Evolutionary conservation across 2,329 filamentous ascomycete genomes (phyloP), one percentile per base, ranked within the genome.

Genomic region (Epichloe elymi): DNA sequence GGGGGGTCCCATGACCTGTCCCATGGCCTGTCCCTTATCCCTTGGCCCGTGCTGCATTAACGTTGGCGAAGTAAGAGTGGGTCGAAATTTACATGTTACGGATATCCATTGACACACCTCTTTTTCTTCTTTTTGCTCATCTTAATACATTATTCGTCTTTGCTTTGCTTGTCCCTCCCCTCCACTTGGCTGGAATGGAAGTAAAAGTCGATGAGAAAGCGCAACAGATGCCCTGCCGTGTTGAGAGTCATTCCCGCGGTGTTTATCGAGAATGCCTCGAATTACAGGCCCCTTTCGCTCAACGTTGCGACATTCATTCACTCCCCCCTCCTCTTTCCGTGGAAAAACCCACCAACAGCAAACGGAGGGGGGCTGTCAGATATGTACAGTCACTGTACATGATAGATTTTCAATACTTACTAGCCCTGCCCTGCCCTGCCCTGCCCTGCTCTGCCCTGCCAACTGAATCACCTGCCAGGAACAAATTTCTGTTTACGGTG

Each of bases 71-170:
- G 58, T 60, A 35, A 48, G n/a, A 45, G 57, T 60, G 58, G 59
- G 58, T 43, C 54, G 55, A 58, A 57, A 58, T 59, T 59, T 51
- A n/a, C n/a, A n/a, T n/a, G n/a, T n/a, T n/a, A 56, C 53, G 55
- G 54, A 48, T 53, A 48, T 53, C 49, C 53, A 49, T 50, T 43
- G 40, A 55, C 57, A 26, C 49, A 51, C 53, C 23, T 26, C 23
- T 26, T 26, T 26, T 26, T 26, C 23, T 8, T 26, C 23, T 26
- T 26, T 26, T 26, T 26, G 23, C 23, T 2, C 2, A 26, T 26
- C 23, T 8, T 26, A n/a, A n/a, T n/a, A n/a, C n/a, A 23, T 19
- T 19, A 23, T 7, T 26, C 23, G 23, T 26, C 23, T 26, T 26
- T 26, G 49, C 50, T 54, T 52, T 35, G 12, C 30, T 17, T 23